Base-by-base conservation (phyloP, 371 early-diverging fungal genomes). In the Umbelopsis sp. region DNA sequence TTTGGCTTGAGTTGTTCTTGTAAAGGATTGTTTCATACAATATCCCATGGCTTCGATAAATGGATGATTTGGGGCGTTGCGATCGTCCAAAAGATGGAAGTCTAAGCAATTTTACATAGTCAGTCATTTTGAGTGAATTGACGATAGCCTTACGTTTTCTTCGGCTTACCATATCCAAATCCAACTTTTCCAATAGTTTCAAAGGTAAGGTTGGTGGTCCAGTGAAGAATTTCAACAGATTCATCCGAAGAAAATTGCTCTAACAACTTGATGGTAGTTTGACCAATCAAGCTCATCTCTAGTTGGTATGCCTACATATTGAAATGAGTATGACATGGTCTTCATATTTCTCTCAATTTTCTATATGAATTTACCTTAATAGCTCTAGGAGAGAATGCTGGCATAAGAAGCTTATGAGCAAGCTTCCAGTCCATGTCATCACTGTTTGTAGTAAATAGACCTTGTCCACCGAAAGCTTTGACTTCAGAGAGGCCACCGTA, bases 381-480 rank as follows among this genome's bases (percentile, higher is more conserved):
- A n/a, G 83, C 77, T 7, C 75, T 73, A 16, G 79, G 69, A 41
- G 74, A 72, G 57, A 86, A 86, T 12, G 84, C 81, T 4, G 82
- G 82, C 70, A 82, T 80, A 5, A 86, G 64, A 20, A 86, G 66
- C 65, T 81, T 81, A 69, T 86, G 86, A 10, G 77, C 86, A 7
- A 81, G 70, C 24, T 71, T 64, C 86, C 86, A 86, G n/a, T 83
- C 75, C 9, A 69, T 64, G 48, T 80, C 80, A 38, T 70, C 70
- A 37, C 78, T 75, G 44, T 80, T 69, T 16, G 76, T 73, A 11
- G 84, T 86, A 57, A 86, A 78, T 10, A 81, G 70, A 22, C 79
- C 79, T 44, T 77, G 73, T 16, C 80, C 80, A 12, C 63, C 77
- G 25, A 83, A 65, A 0, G 63, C 22, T 37, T 77, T 72, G 22